Base-by-base conservation (phyloP, 2,329 filamentous ascomycete genomes). In the Hymenoscyphus linearis region DNA sequence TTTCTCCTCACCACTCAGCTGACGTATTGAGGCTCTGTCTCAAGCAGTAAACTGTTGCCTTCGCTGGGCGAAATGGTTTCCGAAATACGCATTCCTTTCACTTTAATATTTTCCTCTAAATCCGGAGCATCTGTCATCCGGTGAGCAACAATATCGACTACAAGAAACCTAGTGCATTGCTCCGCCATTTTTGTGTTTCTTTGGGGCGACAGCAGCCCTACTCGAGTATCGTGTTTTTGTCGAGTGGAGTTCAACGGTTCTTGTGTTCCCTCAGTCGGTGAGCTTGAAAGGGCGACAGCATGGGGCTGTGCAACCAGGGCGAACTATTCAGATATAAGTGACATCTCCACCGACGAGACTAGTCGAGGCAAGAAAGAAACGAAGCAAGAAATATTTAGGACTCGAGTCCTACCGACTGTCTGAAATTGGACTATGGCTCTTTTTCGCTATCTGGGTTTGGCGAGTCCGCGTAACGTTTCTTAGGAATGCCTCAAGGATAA, bases 1-100 rank as follows among this genome's bases (percentile, higher is more conserved):
- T n/a, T n/a, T 16, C 22, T 50, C 37, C 14, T 27, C 25, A 22
- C n/a, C 37, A 47, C 55, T 57, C 55, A 57, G 55, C 55, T 57
- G 36, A 44, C 25, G 16, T 57, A 35, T 31, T 57, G 55, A 22
- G 55, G 55, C 55, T 57, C 55, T 50, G 55, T n/a, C 40, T 47
- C 40, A 18, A 47, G n/a, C 1, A 47, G 31, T 47, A 10, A 47
- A 47, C 40, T 22, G 40, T 25, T 47, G 40, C 40, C 40, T 47
- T 47, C n/a, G 18, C n/a, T 13, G 10, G 40, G 40, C 40, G 40
- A 3, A 47, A 22, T 47, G 40, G 3, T 47, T 47, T n/a, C 40
- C 3, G 22, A 12, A 47, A 47, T 2, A 18, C 22, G 40, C 40
- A 47, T 47, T 47, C 18, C n/a, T 22, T 47, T 47, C 18, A n/a